These are phyloP conservation scores for Boletus fagicola DNA, from an alignment of 768 basidiomycete species.

Conservation along the genomic window DNA sequence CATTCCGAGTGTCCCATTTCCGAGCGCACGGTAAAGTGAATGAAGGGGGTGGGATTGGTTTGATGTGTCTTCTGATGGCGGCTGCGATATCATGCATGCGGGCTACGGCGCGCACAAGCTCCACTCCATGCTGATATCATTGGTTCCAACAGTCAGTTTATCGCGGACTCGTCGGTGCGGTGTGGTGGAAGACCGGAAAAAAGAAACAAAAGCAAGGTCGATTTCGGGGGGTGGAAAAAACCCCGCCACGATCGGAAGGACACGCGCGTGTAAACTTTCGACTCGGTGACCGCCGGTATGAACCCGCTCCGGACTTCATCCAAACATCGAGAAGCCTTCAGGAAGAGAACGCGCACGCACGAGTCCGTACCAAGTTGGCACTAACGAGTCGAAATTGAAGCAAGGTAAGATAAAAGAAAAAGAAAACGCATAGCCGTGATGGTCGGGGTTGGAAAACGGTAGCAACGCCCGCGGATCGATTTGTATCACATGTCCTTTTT, in stretches of 20 bases:
- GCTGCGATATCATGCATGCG: background rate
- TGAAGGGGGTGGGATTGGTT: background rate
- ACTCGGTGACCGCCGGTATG: background rate
- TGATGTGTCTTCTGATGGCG: background rate
- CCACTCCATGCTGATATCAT: background rate
- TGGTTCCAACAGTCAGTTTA: background rate
- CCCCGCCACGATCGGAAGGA: background rate
- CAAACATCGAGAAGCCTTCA: background rate
- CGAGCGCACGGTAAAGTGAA: background rate
- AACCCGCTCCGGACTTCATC: background rate
- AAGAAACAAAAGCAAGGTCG: background rate
- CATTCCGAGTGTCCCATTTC: conserved; percentile 3
- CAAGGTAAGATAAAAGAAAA: background rate
- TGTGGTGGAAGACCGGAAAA: background rate
- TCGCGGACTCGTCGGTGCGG: background rate
- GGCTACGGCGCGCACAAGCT: conserved; percentile 1
- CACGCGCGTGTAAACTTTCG: background rate
- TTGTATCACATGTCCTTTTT: background rate
- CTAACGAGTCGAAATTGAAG: background rate
- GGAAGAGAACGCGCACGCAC: background rate
- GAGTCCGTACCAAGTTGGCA: background rate
- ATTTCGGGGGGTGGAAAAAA: background rate
- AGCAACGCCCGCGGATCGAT: conserved; percentile 12
- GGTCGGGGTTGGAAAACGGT: conserved; percentile 3
- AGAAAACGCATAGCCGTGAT: background rate